phyloP scores from a whole-genome alignment of 306 rosid species.

The Quercus agrifolia region DNA sequence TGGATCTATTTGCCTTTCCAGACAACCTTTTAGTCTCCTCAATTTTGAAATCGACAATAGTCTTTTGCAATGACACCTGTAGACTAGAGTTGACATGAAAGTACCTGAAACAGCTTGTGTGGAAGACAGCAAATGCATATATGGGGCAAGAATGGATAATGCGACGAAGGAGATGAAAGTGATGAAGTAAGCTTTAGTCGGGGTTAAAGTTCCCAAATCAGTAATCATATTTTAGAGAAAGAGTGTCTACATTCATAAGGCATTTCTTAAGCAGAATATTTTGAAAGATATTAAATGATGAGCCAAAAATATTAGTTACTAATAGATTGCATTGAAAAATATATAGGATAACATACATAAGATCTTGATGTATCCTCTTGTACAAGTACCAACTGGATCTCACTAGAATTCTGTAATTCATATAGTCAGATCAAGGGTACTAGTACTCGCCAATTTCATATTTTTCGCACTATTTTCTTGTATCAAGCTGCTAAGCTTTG shows the following conservation, averaged over 20 bases:
- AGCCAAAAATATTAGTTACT: background rate
- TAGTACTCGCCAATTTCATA: background rate
- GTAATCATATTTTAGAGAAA: background rate
- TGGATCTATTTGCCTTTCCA: too few species aligned
- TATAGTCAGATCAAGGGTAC: slow-evolving; percentile 10
- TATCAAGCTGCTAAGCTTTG: background rate
- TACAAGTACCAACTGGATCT: slow-evolving; percentile 8
- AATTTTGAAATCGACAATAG: too few species aligned
- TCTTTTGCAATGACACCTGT: too few species aligned
- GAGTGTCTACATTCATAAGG: background rate
- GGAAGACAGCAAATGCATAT: background rate
- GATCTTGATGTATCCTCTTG: background rate
- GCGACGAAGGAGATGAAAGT: background rate
- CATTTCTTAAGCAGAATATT: background rate
- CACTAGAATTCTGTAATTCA: slow-evolving; percentile 6
- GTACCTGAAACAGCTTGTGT: too few species aligned
- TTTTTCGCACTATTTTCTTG: background rate
- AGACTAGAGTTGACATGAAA: too few species aligned
- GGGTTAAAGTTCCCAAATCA: background rate
- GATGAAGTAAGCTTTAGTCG: background rate
- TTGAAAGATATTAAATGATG: background rate
- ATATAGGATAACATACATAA: background rate
- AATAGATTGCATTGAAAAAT: background rate
- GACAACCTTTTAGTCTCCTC: too few species aligned
- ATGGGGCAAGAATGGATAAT: background rate